Conservation (phyloP, 2,329 filamentous ascomycete genomes). For the Hymenotorrendiella dingleyae region DNA sequence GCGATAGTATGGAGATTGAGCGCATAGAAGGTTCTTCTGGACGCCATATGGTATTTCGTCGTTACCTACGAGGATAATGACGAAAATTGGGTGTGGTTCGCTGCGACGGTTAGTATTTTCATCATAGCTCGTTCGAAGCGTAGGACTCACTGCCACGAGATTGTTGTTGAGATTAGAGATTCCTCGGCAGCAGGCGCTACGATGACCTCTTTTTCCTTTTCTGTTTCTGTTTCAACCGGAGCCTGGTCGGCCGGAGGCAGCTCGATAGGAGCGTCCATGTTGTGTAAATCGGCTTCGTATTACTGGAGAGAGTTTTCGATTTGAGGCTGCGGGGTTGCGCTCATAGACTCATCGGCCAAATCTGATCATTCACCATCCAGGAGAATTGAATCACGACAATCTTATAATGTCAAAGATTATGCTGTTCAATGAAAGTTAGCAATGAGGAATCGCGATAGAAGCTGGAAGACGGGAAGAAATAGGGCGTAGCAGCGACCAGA, state of each 20-base stretch:
- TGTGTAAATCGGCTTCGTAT: neutral
- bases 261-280: neutral
- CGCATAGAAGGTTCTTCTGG: slow-evolving; percentile 27
- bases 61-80: slow-evolving; percentile 25
- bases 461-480: neutral
- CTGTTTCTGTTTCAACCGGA: no score
- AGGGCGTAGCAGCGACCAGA: neutral
- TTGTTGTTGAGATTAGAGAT: slow-evolving; percentile 13
- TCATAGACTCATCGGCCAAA: neutral
- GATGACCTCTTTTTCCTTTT: no score
- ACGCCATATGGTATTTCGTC: slow-evolving; percentile 27
- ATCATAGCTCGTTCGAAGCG: no score
- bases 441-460: neutral
- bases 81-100: slow-evolving; percentile 26
- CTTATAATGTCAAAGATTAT: neutral
- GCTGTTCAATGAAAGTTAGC: neutral
- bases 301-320: neutral
- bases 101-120: slow-evolving; percentile 14
- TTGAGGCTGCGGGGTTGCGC: neutral
- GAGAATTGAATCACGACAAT: neutral
- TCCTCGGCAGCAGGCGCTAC: slow-evolving; percentile 22
- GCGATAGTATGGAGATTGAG: slow-evolving; percentile 26
- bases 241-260: neutral
- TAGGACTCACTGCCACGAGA: slow-evolving; percentile 28
- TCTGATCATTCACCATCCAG: no score